These are phyloP conservation scores for Aspergillus pseudoglaucus DNA, from an alignment of 2,329 filamentous ascomycete genomes.

Conservation along the genomic window DNA sequence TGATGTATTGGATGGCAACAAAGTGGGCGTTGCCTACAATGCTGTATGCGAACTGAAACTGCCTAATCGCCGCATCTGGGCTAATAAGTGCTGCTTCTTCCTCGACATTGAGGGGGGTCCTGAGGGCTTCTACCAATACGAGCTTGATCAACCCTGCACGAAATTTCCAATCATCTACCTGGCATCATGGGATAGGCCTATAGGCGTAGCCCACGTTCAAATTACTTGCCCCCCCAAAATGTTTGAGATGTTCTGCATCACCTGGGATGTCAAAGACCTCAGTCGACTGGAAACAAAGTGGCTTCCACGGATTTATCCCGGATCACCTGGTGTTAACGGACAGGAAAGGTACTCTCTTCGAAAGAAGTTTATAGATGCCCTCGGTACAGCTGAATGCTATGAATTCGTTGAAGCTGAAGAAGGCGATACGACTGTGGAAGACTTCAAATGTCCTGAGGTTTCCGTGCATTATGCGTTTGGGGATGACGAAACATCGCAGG, in stretches of 20 bases:
- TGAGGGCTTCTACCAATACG: constrained; percentile 16
- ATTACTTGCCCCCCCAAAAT: constrained; percentile 19
- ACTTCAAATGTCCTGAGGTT: too few species aligned
- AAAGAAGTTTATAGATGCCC: neutral
- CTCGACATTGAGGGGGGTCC: constrained; percentile 26
- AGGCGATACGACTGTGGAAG: too few species aligned
- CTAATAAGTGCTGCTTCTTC: constrained; percentile 23
- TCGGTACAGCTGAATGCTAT: too few species aligned
- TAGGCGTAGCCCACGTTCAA: constrained; percentile 16
- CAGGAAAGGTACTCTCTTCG: neutral
- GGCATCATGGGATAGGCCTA: neutral
- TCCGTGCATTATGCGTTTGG: too few species aligned
- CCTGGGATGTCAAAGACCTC: constrained; percentile 17
- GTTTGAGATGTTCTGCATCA: constrained; percentile 19
- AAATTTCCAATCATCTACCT: constrained; percentile 16
- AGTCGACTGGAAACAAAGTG: constrained; percentile 10
- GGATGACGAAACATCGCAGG: too few species aligned
- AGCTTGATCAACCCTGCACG: constrained; percentile 7
- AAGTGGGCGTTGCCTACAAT: constrained; percentile 17
- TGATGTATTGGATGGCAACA: neutral
- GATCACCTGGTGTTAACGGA: constrained; percentile 4
- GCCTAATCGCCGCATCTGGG: constrained; percentile 22
- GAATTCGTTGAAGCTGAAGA: too few species aligned
- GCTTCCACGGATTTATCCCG: constrained; percentile 22
- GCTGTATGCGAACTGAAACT: constrained; percentile 24